Evolutionary conservation across 2,329 filamentous ascomycete genomes (phyloP).

Genomic region (Ceratocystis lukuohia): DNA sequence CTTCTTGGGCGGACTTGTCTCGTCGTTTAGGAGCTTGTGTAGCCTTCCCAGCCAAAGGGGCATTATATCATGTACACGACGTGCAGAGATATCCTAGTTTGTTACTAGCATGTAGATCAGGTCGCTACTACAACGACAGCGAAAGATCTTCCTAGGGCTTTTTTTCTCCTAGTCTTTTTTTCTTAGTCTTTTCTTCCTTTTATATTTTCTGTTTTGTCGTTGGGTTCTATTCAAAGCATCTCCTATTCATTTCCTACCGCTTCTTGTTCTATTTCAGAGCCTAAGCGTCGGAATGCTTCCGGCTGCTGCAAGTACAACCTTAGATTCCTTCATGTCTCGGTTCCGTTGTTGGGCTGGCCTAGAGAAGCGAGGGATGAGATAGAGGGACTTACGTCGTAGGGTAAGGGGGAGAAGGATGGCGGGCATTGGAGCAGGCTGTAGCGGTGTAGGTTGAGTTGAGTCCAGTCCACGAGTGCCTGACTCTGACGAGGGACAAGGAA

Average conservation of each 20-base stretch:
- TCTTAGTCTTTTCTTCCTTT: neutral
- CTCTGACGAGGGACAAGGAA: no score
- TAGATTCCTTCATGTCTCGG: neutral
- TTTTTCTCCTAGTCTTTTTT: neutral
- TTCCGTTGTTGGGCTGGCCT: neutral
- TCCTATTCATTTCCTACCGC: neutral
- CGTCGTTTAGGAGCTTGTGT: neutral
- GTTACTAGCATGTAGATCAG: no score
- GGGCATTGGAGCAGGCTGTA: neutral
- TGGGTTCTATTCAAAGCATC: neutral
- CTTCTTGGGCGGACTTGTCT: neutral
- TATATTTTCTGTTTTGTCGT: no score
- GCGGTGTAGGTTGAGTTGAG: neutral
- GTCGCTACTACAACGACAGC: neutral
- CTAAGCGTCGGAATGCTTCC: neutral
- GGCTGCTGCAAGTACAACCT: neutral
- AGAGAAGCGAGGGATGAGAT: neutral
- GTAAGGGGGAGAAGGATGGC: neutral
- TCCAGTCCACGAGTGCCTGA: neutral
- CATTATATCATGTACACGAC: constrained; percentile 2
- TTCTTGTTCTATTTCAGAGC: neutral
- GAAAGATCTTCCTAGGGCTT: neutral
- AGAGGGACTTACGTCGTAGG: neutral
- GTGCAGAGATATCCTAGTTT: neutral
- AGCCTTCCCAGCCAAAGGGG: neutral